phyloP scores from a whole-genome alignment of 306 rosid species.

The Rosa rugosa region DNA sequence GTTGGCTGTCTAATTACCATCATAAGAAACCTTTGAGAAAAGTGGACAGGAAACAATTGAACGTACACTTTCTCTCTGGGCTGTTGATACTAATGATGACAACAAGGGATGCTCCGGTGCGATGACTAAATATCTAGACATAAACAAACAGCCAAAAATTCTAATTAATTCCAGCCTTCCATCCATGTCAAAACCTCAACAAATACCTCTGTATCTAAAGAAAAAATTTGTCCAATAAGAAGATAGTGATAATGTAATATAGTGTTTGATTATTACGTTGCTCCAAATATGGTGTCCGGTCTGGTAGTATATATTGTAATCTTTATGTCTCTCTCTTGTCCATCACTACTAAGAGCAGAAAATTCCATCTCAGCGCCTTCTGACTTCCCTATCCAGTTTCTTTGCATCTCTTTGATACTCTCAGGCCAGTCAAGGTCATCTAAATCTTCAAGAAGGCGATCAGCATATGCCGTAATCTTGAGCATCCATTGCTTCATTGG shows the following conservation, averaged over 20 bases:
- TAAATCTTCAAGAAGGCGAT: slow-evolving; percentile 93
- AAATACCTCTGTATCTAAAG: slow-evolving; percentile 7
- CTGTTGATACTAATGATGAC: slow-evolving; percentile 50
- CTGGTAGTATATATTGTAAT: slow-evolving; percentile 85
- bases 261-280: slow-evolving; percentile 69
- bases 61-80: slow-evolving; percentile 66
- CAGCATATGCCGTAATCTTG: slow-evolving; percentile 98
- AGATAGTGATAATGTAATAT: slow-evolving; percentile 30
- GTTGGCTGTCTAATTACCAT: slow-evolving; percentile 37
- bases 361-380: slow-evolving; percentile 97
- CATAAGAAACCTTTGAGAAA: slow-evolving; percentile 35
- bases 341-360: slow-evolving; percentile 63
- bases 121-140: slow-evolving; percentile 77
- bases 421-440: slow-evolving; percentile 97
- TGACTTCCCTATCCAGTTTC: slow-evolving; percentile 98
- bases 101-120: slow-evolving; percentile 90
- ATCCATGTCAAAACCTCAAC: not conserved
- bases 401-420: slow-evolving; percentile 96
- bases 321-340: slow-evolving; percentile 59
- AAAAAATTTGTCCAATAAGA: slow-evolving; percentile 20
- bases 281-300: slow-evolving; percentile 97
- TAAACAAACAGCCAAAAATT: slow-evolving; percentile 32
- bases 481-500: slow-evolving; percentile 99
- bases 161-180: not conserved
- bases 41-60: slow-evolving; percentile 32